Evolutionary conservation across 768 basidiomycete species (phyloP).

Genomic region (Terana coerulea): DNA sequence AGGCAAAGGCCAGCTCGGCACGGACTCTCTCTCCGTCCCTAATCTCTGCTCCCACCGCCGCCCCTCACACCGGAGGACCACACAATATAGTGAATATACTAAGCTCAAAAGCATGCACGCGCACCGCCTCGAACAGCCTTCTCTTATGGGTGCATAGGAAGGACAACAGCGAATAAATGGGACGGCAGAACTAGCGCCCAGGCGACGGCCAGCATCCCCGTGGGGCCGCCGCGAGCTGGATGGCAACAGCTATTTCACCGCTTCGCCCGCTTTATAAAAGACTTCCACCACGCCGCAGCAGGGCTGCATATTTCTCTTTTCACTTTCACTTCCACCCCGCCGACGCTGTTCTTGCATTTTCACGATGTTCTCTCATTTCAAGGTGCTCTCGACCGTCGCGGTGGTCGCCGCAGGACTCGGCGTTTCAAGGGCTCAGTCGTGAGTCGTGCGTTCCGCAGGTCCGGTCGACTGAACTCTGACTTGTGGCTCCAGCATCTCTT

Average conservation of each 20-base stretch:
- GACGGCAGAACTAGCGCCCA: too few relatives aligned
- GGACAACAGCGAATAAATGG: too few relatives aligned
- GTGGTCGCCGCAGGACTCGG: conserved; percentile 31
- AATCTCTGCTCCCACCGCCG: too few relatives aligned
- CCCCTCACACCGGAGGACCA: too few relatives aligned
- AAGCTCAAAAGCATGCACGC: too few relatives aligned
- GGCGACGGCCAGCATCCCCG: too few relatives aligned
- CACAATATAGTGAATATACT: too few relatives aligned
- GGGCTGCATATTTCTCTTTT: background rate
- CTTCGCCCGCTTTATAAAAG: background rate
- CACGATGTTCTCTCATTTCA: conserved; percentile 5
- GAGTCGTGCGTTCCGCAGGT: conserved; percentile 17
- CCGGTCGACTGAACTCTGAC: background rate
- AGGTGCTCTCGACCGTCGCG: conserved; percentile 2
- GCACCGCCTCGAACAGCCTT: too few relatives aligned
- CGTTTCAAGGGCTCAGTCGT: conserved; percentile 43
- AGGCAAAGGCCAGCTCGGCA: too few relatives aligned
- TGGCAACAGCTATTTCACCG: background rate
- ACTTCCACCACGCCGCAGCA: background rate
- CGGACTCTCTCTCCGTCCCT: too few relatives aligned
- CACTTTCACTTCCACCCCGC: background rate
- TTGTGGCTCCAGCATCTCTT: conserved; percentile 34
- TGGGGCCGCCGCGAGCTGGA: too few relatives aligned
- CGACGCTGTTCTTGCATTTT: background rate
- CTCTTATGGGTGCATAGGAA: too few relatives aligned